Evolutionary conservation across 345 rosid species (phyloP).

Genomic region (Abelmoschus esculentus): DNA sequence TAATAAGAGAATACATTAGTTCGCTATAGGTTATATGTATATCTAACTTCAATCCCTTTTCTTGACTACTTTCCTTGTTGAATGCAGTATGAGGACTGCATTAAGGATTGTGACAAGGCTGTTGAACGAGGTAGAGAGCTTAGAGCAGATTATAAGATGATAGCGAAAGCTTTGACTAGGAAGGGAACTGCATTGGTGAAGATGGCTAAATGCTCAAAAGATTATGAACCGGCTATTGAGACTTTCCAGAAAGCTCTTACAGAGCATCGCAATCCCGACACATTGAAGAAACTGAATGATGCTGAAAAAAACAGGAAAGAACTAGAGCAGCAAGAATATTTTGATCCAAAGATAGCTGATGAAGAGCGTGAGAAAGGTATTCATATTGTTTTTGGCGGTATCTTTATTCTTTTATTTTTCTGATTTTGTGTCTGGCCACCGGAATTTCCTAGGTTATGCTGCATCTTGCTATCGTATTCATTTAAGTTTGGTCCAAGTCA

Average conservation of each 20-base stretch:
- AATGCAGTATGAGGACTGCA: slow-evolving; percentile 72
- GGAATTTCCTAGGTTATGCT: too few relatives aligned
- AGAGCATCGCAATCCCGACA: slow-evolving; percentile 96
- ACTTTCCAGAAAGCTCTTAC: slow-evolving; percentile 99
- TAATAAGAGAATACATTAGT: neutral
- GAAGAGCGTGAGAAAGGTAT: slow-evolving; percentile 98
- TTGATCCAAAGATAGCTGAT: slow-evolving; percentile 78
- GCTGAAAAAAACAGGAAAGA: slow-evolving; percentile 94
- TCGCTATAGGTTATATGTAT: neutral
- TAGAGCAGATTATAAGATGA: slow-evolving; percentile 92
- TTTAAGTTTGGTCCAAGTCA: neutral
- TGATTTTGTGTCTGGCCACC: too few relatives aligned
- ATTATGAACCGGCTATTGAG: slow-evolving; percentile 85
- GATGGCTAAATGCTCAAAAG: slow-evolving; percentile 72
- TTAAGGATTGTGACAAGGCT: slow-evolving; percentile 91
- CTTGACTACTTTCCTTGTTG: neutral
- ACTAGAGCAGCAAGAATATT: slow-evolving; percentile 82
- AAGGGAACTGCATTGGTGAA: slow-evolving; percentile 84
- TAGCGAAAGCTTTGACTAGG: slow-evolving; percentile 95
- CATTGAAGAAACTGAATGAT: slow-evolving; percentile 83
- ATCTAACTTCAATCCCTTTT: neutral
- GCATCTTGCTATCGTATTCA: too few relatives aligned
- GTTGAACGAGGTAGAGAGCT: slow-evolving; percentile 97
- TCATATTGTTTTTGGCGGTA: neutral
- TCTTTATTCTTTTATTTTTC: neutral